Base-by-base conservation (phyloP, 2,329 filamentous ascomycete genomes). In the Penicillium griseofulvum region DNA sequence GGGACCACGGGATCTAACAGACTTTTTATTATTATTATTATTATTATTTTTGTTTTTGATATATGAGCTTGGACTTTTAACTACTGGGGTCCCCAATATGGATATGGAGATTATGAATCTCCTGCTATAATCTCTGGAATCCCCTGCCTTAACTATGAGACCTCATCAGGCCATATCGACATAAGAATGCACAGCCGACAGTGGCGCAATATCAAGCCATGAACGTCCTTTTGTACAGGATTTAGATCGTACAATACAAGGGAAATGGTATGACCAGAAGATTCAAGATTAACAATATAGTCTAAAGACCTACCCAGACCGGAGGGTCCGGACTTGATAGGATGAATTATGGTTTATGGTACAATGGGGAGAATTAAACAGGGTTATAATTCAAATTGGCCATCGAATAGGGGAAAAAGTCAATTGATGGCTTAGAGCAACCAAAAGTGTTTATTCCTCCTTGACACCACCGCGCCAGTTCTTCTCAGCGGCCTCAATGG, bases 401-500 rank as follows among this genome's bases (percentile, higher is more conserved):
- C 44, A 34, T 22, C 36, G 36, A 33, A 26, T n/a, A 2, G 19
- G 26, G 11, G 14, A 14, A 10, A 14, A 10, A 14, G 28, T 42
- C 43, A 24, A n/a, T 34, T 48, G 50, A 36, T 41, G 16, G 4
- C 36, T 43, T 8, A 41, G 17, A 48, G n/a, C 14, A 24, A 26
- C 7, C 16, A 22, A 5, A 26, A 5, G 11, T n/a, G 42, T 38
- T 67, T 78, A 80, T 64, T 80, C 78, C 62, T 80, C 78, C 72
- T 80, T 80, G 52, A 78, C 76, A 65, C 78, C 78, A 46, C 78
- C 78, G 48, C 77, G 74, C 65, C 74, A 79, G 64, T 77, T 76
- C 68, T 77, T 76, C 71, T 80, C 78, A 8, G 78, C 78, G 38
- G 67, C 72, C 68, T 80, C 77, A 53, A 80, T 72, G 54, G 89